A percentile compares a stretch with the other conserved stretches of the same genome.
Conservation (phyloP, 257 asterid species). For the Nicotiana knightiana region DNA sequence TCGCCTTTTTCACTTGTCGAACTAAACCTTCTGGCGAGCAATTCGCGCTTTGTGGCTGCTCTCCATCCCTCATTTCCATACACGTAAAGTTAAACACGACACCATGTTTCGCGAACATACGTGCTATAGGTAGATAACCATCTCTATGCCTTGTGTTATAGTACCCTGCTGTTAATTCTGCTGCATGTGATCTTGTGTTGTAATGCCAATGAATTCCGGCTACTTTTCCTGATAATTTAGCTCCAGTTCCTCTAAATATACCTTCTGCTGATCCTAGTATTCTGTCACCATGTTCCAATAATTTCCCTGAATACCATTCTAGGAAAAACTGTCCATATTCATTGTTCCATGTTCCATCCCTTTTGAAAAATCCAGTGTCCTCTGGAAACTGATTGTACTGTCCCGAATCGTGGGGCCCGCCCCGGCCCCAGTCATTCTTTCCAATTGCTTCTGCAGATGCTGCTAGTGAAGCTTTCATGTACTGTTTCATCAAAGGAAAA, state of each 20-base stretch:
- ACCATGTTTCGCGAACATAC: constrained; percentile 61
- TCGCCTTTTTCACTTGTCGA: constrained; percentile 69
- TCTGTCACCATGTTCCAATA: constrained; percentile 74
- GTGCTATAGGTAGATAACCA: constrained; percentile 81
- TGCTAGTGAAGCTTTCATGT: constrained; percentile 82
- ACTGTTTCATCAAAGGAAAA: constrained; percentile 33
- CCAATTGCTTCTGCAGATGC: constrained; percentile 69
- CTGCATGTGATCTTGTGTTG: constrained; percentile 81
- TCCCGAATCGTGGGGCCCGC: constrained; percentile 86
- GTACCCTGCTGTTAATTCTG: constrained; percentile 91
- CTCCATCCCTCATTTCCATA: constrained; percentile 87
- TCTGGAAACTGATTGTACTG: constrained; percentile 73
- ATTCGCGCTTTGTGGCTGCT: constrained; percentile 65
- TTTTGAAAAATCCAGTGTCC: constrained; percentile 70
- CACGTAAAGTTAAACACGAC: constrained; percentile 81
- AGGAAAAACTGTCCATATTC: constrained; percentile 77
- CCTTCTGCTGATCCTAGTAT: constrained; percentile 57
- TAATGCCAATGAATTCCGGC: constrained; percentile 97
- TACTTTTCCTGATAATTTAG: constrained; percentile 76
- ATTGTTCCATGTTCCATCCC: constrained; percentile 74
- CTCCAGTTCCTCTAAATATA: constrained; percentile 63
- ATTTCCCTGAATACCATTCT: constrained; percentile 72
- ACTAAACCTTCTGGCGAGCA: constrained; percentile 93
- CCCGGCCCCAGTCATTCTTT: constrained; percentile 68
- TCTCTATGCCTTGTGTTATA: constrained; percentile 69